Evolutionary conservation across 129 eudicot species (phyloP).

Genomic region (Erigeron canadensis): DNA sequence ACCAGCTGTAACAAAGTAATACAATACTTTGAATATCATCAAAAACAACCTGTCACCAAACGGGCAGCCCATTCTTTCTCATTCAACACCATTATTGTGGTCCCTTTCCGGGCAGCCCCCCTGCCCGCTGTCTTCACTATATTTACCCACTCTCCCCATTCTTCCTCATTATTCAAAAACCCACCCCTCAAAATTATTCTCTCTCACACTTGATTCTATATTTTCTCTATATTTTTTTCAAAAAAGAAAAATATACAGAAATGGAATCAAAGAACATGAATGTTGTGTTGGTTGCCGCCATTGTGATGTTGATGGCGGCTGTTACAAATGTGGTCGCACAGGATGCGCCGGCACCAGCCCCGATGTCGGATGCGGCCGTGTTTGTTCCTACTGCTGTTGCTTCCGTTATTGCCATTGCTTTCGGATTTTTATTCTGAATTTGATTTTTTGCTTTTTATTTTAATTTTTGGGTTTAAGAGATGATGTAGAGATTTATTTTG

Average conservation of each 20-base stretch:
- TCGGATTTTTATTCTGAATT: slow-evolving; percentile 17
- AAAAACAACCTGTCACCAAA: slow-evolving; percentile 2
- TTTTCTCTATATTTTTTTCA: too few relatives aligned
- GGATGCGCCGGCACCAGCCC: slow-evolving; percentile 28
- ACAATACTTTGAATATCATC: neutral
- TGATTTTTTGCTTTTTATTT: neutral
- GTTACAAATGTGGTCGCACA: slow-evolving; percentile 23
- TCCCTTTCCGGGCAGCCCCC: slow-evolving; percentile 12
- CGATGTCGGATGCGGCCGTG: slow-evolving; percentile 21
- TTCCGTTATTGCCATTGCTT: slow-evolving; percentile 14
- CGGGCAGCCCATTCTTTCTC: slow-evolving; percentile 24
- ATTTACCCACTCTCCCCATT: neutral
- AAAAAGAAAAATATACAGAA: neutral
- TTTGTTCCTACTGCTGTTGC: slow-evolving; percentile 29
- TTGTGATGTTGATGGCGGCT: slow-evolving; percentile 35
- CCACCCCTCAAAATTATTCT: neutral
- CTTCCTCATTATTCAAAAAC: neutral
- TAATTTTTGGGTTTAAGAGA: neutral
- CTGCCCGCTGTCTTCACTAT: slow-evolving; percentile 17
- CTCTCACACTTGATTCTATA: neutral
- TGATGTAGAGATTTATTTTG: slow-evolving; percentile 15
- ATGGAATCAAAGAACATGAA: slow-evolving; percentile 46
- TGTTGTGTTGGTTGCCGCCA: neutral
- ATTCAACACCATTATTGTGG: neutral
- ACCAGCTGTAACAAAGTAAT: slow-evolving; percentile 33